Evolutionary conservation across 2,329 filamentous ascomycete genomes (phyloP).

Genomic region (Curvularia sp.): DNA sequence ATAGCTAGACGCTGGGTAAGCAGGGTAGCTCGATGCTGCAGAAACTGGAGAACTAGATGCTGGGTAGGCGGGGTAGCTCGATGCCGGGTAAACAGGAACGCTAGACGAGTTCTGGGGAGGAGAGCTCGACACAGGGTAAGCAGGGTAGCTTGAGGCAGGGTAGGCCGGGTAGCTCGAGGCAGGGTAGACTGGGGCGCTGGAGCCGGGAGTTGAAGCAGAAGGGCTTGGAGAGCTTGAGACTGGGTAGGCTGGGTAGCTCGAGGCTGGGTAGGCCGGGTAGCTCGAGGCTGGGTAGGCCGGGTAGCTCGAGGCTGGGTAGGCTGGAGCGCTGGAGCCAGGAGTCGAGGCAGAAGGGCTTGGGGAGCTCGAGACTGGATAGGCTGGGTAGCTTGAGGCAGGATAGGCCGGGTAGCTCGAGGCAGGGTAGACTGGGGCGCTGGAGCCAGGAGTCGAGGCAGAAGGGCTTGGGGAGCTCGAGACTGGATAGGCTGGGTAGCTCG

Average conservation of each 20-base stretch:
- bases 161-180: background rate
- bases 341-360: background rate
- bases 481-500: background rate
- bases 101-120: background rate
- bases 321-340: background rate
- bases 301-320: background rate
- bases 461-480: background rate
- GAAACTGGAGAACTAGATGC: background rate
- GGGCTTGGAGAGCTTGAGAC: conserved; percentile 15
- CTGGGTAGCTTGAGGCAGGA: conserved; percentile 20
- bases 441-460: background rate
- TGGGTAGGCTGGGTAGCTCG: conserved; percentile 8
- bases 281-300: conserved; percentile 19
- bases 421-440: background rate
- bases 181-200: background rate
- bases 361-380: background rate
- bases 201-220: conserved; percentile 6
- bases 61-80: background rate
- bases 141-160: background rate
- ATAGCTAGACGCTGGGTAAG: conserved; percentile 27
- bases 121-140: background rate
- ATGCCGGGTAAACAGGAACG: conserved; percentile 8
- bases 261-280: conserved; percentile 3
- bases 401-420: background rate
- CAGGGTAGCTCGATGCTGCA: background rate